phyloP scores from a whole-genome alignment of 2,329 filamentous ascomycete species.

The Hymenoscyphus fraxineus region DNA sequence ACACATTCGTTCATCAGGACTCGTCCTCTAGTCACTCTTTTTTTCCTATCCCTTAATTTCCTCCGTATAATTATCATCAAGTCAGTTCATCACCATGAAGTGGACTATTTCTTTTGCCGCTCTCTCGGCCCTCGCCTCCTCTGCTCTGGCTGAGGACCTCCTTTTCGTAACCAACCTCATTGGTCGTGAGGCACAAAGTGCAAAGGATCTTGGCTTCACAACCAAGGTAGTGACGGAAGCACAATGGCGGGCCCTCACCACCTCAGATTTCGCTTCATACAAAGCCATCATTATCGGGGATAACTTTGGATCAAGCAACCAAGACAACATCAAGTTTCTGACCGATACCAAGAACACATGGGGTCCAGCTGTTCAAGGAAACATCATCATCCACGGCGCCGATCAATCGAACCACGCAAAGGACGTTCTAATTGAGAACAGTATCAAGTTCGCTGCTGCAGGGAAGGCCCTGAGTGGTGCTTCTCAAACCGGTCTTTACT shows the following conservation, averaged over 20 bases:
- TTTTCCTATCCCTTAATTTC: conserved; percentile 1
- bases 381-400: conserved; percentile 40
- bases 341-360: conserved; percentile 39
- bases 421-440: conserved; percentile 38
- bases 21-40: conserved; percentile 13
- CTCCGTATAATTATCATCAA: not conserved
- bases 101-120: conserved; percentile 18
- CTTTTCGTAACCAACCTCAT: conserved; percentile 32
- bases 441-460: conserved; percentile 37
- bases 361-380: conserved; percentile 41
- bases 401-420: conserved; percentile 36
- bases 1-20: conserved; percentile 7
- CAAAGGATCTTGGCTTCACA: conserved; percentile 27
- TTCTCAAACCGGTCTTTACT: conserved; percentile 39
- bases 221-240: conserved; percentile 36
- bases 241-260: conserved; percentile 39
- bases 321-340: conserved; percentile 37
- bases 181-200: conserved; percentile 29
- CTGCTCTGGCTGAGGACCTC: conserved; percentile 31
- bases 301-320: conserved; percentile 34
- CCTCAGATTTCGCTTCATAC: conserved; percentile 42
- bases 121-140: conserved; percentile 15
- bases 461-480: conserved; percentile 22
- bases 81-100: conserved; percentile 16
- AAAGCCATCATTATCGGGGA: conserved; percentile 45